A percentile compares a stretch with the other conserved stretches of the same genome.
Conservation (phyloP, 1,284 basidiomycete genomes). For the Tremellales sp. region DNA sequence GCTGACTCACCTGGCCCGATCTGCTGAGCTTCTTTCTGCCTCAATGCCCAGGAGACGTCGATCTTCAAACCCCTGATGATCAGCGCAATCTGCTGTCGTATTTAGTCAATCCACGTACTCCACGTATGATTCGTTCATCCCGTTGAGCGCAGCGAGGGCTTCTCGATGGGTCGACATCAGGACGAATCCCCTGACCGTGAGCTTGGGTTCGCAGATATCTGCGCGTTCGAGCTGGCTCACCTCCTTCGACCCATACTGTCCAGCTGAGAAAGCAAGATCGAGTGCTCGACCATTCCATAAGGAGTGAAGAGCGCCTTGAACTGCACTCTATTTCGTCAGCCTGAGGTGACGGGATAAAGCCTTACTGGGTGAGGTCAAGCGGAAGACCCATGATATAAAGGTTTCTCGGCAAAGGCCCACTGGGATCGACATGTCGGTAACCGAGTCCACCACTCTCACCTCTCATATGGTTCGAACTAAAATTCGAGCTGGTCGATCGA, state of each 20-base stretch:
- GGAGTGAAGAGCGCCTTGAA: slow-evolving; percentile 35
- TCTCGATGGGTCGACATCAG: slow-evolving; percentile 40
- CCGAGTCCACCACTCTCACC: slow-evolving; percentile 7
- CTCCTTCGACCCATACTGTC: slow-evolving; percentile 39
- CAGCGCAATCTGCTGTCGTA: slow-evolving; percentile 6
- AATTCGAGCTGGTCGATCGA: slow-evolving; percentile 2
- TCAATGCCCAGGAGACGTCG: slow-evolving; percentile 45
- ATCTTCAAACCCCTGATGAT: slow-evolving; percentile 33
- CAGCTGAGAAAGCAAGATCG: slow-evolving; percentile 40
- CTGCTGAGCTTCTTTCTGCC: slow-evolving; percentile 37
- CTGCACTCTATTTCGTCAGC: slow-evolving; percentile 24
- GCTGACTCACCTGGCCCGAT: slow-evolving; percentile 19
- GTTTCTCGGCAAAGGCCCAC: slow-evolving; percentile 31
- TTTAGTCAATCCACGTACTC: slow-evolving; percentile 22
- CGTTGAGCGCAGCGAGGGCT: slow-evolving; percentile 30
- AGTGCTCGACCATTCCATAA: slow-evolving; percentile 40
- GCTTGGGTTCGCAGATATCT: too few relatives aligned
- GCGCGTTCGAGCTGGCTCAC: slow-evolving; percentile 3
- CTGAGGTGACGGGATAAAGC: neutral
- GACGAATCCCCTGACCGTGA: slow-evolving; percentile 33
- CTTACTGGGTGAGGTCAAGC: slow-evolving; percentile 39
- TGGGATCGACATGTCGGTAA: slow-evolving; percentile 14
- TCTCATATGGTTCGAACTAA: slow-evolving; percentile 1
- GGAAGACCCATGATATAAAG: slow-evolving; percentile 43
- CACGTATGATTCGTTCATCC: slow-evolving; percentile 35